These are phyloP conservation scores for Leptoxyphium fumago DNA, from an alignment of 2,329 filamentous ascomycete genomes.

Conservation along the genomic window DNA sequence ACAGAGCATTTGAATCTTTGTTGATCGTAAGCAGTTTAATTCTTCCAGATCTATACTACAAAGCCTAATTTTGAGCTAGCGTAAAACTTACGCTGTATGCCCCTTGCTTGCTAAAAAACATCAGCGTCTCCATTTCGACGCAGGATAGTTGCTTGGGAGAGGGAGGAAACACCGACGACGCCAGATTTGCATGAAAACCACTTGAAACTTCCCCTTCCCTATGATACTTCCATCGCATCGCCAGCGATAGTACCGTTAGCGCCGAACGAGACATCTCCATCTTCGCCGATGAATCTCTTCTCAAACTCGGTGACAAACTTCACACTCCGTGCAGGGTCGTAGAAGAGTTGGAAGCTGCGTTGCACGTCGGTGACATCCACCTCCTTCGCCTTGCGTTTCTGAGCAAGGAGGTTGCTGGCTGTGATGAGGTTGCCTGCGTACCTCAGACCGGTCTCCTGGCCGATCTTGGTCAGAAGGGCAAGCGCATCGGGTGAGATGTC, in stretches of 20 bases:
- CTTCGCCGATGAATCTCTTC: constrained; percentile 80
- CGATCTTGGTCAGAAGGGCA: constrained; percentile 88
- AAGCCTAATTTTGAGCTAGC: too few relatives aligned
- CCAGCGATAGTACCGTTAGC: constrained; percentile 30
- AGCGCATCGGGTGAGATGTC: constrained; percentile 82
- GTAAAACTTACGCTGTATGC: too few relatives aligned
- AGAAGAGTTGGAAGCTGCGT: constrained; percentile 86
- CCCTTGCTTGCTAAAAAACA: too few relatives aligned
- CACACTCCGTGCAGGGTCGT: constrained; percentile 74
- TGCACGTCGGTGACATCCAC: constrained; percentile 81
- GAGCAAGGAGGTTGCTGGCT: constrained; percentile 72
- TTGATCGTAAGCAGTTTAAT: too few relatives aligned
- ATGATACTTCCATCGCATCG: constrained; percentile 58
- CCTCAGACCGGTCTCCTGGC: constrained; percentile 75
- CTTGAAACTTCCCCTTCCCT: background rate
- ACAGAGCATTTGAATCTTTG: too few relatives aligned
- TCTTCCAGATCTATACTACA: too few relatives aligned
- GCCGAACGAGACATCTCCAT: constrained; percentile 60
- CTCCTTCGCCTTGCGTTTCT: constrained; percentile 73
- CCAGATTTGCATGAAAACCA: background rate
- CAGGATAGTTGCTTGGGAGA: too few relatives aligned
- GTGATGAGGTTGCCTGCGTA: constrained; percentile 98
- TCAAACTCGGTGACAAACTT: constrained; percentile 84
- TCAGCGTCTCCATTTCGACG: too few relatives aligned
- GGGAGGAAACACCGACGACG: background rate